Percentiles rank a stretch among this genome's conserved stretches.
phyloP scores from a whole-genome alignment of 192 early-diverging fungal genomes.

The Coemansia sp. region DNA sequence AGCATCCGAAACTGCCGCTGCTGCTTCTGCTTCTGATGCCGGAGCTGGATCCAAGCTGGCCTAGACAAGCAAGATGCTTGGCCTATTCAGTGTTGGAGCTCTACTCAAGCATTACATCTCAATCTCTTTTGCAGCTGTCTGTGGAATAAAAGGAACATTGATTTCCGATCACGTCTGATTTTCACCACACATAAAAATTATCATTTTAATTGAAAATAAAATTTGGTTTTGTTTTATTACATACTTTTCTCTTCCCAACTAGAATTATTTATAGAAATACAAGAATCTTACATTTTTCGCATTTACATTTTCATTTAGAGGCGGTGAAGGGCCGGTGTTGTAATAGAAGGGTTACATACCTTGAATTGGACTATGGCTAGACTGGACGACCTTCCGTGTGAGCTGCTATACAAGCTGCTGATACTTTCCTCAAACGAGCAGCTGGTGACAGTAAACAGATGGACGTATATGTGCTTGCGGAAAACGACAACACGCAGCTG shows the following conservation, averaged over 20 bases:
- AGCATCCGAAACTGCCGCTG: neutral
- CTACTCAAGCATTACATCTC: no score
- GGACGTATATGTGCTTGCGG: conserved; percentile 36
- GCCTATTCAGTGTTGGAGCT: neutral
- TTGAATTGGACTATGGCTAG: conserved; percentile 19
- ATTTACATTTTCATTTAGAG: no score
- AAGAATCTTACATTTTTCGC: no score
- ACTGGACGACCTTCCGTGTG: conserved; percentile 46
- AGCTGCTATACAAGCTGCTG: conserved; percentile 30
- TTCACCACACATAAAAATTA: no score
- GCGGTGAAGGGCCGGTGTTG: no score
- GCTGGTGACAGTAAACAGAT: conserved; percentile 26
- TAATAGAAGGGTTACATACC: no score
- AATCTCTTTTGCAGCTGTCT: no score
- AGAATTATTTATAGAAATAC: no score
- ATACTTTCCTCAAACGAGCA: conserved; percentile 26
- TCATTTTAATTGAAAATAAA: no score
- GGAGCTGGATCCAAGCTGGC: neutral
- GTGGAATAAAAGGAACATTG: no score
- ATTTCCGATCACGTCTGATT: no score
- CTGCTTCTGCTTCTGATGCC: neutral
- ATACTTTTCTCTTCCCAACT: neutral
- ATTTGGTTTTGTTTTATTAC: neutral
- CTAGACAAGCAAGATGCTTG: no score
- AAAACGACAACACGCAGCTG: conserved; percentile 28